Evolutionary conservation across 805 yeast species (phyloP), one percentile per base, ranked within the genome.

Genomic region (Metschnikowia bowlesiae): DNA sequence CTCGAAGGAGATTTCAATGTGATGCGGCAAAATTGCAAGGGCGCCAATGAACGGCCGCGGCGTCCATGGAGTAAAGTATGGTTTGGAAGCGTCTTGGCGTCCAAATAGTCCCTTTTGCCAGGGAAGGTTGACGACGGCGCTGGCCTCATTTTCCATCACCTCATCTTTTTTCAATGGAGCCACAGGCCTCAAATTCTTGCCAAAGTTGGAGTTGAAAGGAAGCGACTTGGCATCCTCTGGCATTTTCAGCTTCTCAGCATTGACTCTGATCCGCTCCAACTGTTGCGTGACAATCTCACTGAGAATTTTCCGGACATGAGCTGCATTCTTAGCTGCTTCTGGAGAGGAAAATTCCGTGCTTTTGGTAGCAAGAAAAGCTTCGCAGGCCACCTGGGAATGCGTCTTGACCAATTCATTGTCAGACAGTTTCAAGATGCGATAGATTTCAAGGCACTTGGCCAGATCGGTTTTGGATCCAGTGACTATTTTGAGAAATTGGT

Each of bases 21-120:
- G 98, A 55, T 87, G 84, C 30, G 99, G 99, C 62, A 89, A 78
- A 52, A 94, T 80, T 10, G 97, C 94, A 69, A 90, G 88, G 43
- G 96, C 95, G 2, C 96, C 91, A 55, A 94, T 71, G 70, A 92
- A 94, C 40, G 89, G 94, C 71, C 97, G 85, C 57, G 97, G 95
- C 52, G 84, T 79, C 97, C 97, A 94, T 47, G 99, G 99, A 2
- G 98, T 89, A 75, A 92, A 94, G 70, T 85, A 94, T 4, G 91
- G 80, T 71, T 87, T 90, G 14, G 74, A 63, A 13, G 90, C 85
- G 48, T 88, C 85, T 57, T 81, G 69, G 61, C 96, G 84, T 22
- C 98, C 98, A 67, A 78, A 89, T 54, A 87, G 76, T 46, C 77
- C 75, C 50, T 76, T 76, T 69, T 89, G 96, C 91, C 94, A 88